Conservation (phyloP, 805 yeast genomes). For the Yamadazyma philogaea region DNA sequence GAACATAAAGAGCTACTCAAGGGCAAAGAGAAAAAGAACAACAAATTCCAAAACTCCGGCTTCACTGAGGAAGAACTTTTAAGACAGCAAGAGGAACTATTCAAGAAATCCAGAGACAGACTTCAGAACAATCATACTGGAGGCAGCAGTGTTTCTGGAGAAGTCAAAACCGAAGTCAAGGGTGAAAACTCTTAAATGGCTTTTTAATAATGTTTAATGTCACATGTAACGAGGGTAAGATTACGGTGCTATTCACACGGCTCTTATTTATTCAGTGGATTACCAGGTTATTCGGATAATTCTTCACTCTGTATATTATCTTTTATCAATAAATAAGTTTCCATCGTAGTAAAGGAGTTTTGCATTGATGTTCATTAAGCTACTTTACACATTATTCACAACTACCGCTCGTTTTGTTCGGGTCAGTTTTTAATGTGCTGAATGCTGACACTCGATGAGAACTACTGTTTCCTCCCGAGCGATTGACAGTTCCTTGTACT, state of each 20-base stretch:
- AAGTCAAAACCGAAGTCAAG: constrained; percentile 16
- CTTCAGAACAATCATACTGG: constrained; percentile 36
- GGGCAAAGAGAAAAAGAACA: constrained; percentile 85
- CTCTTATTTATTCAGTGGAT: constrained; percentile 3
- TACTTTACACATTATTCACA: not conserved
- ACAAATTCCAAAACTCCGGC: constrained; percentile 91
- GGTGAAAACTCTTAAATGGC: constrained; percentile 8
- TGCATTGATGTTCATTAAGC: not conserved
- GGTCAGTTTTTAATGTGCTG: too few species aligned
- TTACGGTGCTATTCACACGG: constrained; percentile 4
- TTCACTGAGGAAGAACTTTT: constrained; percentile 88
- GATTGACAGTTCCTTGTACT: not conserved
- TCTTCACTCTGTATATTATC: constrained; percentile 1
- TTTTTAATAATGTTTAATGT: not conserved
- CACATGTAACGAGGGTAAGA: constrained; percentile 9
- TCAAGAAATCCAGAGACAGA: constrained; percentile 70
- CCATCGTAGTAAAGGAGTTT: not conserved
- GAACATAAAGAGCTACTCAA: constrained; percentile 88
- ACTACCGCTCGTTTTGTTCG: too few species aligned
- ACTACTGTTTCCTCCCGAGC: too few species aligned
- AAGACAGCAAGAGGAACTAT: constrained; percentile 88
- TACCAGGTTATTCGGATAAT: not conserved
- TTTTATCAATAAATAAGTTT: constrained; percentile 1
- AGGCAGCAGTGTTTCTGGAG: not conserved
- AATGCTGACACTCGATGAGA: too few species aligned